Percentiles rank a stretch among this genome's conserved stretches.
phyloP scores from a whole-genome alignment of 2,329 filamentous ascomycete species.

The Cladosporium oxysporum region DNA sequence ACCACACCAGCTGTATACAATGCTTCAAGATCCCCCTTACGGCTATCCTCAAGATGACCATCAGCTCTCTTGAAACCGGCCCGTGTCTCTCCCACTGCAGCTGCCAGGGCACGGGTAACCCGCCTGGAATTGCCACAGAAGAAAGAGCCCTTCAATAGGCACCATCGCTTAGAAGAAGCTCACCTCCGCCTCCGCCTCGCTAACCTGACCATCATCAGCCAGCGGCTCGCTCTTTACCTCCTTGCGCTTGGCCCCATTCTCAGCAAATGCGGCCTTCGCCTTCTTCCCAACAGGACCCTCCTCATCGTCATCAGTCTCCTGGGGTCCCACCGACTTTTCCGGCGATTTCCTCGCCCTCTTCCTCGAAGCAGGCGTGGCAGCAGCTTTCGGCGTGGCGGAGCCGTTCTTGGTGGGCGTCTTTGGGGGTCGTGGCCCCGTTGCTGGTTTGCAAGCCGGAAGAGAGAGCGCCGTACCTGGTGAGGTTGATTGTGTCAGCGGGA shows the following conservation, averaged over 20 bases:
- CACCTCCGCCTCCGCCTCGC: conserved; percentile 2
- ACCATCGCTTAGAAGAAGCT: not conserved
- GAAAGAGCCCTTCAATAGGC: conserved; percentile 27
- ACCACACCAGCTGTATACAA: not conserved
- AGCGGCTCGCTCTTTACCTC: not conserved
- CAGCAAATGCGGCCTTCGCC: not conserved
- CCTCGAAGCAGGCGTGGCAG: conserved; percentile 11
- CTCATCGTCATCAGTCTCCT: not conserved
- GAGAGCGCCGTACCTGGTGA: conserved; percentile 13
- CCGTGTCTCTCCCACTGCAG: conserved; percentile 28
- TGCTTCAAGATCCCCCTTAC: not conserved
- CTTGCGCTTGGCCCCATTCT: not conserved
- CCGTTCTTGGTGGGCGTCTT: conserved; percentile 5
- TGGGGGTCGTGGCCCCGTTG: not conserved
- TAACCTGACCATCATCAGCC: not conserved
- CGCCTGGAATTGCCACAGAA: conserved; percentile 56
- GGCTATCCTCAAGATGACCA: not conserved
- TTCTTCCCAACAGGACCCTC: conserved; percentile 2
- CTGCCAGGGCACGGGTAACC: conserved; percentile 39
- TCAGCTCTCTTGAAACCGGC: not conserved
- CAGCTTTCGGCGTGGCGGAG: not conserved
- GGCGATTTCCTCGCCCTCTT: conserved; percentile 17
- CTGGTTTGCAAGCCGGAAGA: conserved; percentile 5
- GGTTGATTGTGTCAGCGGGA: not conserved
- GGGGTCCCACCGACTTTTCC: conserved; percentile 16